Percentiles rank a stretch among this genome's conserved stretches.
Conservation (phyloP, 129 eudicot genomes). For the Chrysanthemum lavandulifolium region DNA sequence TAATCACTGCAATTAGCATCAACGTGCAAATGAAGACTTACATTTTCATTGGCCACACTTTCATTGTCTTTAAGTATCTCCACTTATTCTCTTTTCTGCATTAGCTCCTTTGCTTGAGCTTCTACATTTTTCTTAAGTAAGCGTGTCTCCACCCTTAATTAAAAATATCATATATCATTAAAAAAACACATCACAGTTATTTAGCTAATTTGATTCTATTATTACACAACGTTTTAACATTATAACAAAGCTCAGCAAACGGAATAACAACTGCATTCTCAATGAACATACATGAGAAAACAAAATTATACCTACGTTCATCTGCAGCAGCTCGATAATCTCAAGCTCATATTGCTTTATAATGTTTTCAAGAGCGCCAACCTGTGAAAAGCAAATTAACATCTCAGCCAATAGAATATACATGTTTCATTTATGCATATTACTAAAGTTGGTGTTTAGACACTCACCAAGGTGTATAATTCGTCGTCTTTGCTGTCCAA, state of each 20-base stretch:
- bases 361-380: constrained; percentile 81
- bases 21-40: constrained; percentile 13
- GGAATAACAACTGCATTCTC: too few relatives aligned
- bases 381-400: constrained; percentile 46
- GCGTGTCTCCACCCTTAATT: constrained; percentile 69
- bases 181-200: too few relatives aligned
- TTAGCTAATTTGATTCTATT: too few relatives aligned
- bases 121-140: constrained; percentile 60
- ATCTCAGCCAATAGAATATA: constrained; percentile 15
- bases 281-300: too few relatives aligned
- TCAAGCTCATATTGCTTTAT: constrained; percentile 85
- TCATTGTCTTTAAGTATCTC: constrained; percentile 86
- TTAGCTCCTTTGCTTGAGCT: constrained; percentile 72
- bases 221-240: too few relatives aligned
- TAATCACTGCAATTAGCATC: not conserved
- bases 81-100: constrained; percentile 47
- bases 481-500: constrained; percentile 59
- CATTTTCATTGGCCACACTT: constrained; percentile 84
- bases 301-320: constrained; percentile 18
- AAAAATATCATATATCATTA: not conserved
- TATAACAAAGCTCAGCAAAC: too few relatives aligned
- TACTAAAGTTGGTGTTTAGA: constrained; percentile 11
- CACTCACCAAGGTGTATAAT: constrained; percentile 71
- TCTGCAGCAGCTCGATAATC: constrained; percentile 69
- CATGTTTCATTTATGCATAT: not conserved